Percentiles rank a stretch among this genome's conserved stretches.
These are phyloP conservation scores for Poa pratensis DNA, from an alignment of 176 grass and related monocot genomes.

Conservation along the genomic window DNA sequence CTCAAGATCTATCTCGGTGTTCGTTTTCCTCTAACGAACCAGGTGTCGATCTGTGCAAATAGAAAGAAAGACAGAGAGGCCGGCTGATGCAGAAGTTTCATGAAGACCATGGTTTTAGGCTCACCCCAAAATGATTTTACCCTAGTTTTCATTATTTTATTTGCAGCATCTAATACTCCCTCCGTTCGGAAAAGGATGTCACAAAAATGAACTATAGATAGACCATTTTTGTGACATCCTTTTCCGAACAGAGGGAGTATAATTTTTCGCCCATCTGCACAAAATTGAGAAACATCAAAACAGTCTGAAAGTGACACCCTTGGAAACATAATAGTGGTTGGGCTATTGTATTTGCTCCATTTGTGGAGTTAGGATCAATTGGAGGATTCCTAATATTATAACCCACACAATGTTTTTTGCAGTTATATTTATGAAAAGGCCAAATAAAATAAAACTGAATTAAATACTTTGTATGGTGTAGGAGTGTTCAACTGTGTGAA, in stretches of 20 bases:
- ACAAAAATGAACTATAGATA: too few species aligned
- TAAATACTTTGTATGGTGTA: not conserved
- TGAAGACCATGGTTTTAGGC: not conserved
- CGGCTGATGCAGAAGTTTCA: not conserved
- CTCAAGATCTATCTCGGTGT: slow-evolving; percentile 20
- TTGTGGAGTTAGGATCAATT: not conserved
- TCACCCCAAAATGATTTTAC: not conserved
- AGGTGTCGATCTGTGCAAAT: slow-evolving; percentile 26
- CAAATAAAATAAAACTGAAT: not conserved
- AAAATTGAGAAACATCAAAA: slow-evolving; percentile 28
- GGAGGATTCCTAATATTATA: not conserved
- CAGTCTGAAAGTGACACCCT: not conserved
- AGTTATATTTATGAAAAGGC: slow-evolving; percentile 13
- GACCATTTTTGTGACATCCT: too few species aligned
- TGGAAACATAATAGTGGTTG: slow-evolving; percentile 6
- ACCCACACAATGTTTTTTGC: not conserved
- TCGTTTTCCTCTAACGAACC: not conserved
- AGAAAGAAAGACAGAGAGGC: not conserved
- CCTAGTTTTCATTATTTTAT: slow-evolving; percentile 9
- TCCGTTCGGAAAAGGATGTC: too few species aligned
- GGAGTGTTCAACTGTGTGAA: not conserved
- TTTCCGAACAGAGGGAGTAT: too few species aligned
- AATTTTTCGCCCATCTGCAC: slow-evolving; percentile 9
- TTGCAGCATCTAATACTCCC: not conserved
- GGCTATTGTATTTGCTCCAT: slow-evolving; percentile 15